Evolutionary conservation across 495 filamentous ascomycete species (phyloP).

Genomic region (Penicillium waksmanii): DNA sequence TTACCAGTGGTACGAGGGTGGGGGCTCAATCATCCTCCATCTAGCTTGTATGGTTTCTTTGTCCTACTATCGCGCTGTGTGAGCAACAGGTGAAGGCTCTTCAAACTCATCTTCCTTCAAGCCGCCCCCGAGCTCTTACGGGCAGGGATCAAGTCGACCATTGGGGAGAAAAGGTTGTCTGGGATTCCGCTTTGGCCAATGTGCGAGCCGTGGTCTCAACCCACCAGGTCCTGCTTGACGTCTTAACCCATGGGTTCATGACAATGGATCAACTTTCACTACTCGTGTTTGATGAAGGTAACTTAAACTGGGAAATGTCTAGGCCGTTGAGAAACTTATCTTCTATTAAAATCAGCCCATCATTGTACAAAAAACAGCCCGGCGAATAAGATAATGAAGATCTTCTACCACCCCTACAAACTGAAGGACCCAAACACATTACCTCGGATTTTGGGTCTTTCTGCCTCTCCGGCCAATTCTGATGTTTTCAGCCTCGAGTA

Average conservation of each 20-base stretch:
- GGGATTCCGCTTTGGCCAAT: slow-evolving; percentile 70
- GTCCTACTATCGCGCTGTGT: slow-evolving; percentile 7
- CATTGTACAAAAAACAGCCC: slow-evolving; percentile 52
- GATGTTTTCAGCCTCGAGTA: neutral
- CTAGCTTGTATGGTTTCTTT: slow-evolving; percentile 4
- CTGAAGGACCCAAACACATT: neutral
- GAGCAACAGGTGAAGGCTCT: slow-evolving; percentile 7
- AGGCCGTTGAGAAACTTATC: neutral
- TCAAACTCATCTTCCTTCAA: slow-evolving; percentile 6
- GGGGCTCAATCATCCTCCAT: neutral
- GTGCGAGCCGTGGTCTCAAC: slow-evolving; percentile 80
- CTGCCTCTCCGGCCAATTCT: neutral
- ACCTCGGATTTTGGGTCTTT: neutral
- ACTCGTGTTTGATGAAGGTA: slow-evolving; percentile 88
- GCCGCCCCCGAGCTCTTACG: slow-evolving; percentile 6
- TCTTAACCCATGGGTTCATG: slow-evolving; percentile 77
- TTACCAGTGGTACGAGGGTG: too few species aligned
- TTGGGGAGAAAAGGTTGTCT: slow-evolving; percentile 71
- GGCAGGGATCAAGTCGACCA: slow-evolving; percentile 62
- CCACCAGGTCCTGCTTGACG: slow-evolving; percentile 73
- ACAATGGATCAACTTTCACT: slow-evolving; percentile 63
- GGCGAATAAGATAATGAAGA: slow-evolving; percentile 72
- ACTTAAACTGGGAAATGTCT: too few species aligned
- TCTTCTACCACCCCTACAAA: slow-evolving; percentile 60
- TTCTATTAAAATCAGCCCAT: slow-evolving; percentile 19